These are phyloP conservation scores for Aspergillus kassunensis DNA, from an alignment of 495 filamentous ascomycete genomes.

Conservation along the genomic window DNA sequence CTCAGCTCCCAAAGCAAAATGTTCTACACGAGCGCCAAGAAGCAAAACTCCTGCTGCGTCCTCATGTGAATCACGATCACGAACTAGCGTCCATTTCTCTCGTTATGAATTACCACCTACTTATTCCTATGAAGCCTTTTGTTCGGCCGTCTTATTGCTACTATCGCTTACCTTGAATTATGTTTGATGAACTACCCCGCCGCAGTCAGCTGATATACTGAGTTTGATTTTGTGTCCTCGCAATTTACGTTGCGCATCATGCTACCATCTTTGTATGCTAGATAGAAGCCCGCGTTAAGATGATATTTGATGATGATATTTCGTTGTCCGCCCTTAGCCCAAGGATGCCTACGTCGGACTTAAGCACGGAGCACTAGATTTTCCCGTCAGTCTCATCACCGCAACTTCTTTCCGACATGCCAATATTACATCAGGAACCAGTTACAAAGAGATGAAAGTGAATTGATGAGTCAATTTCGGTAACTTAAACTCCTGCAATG, in stretches of 20 bases:
- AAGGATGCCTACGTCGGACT: too few species aligned
- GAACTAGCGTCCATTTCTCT: constrained; percentile 5
- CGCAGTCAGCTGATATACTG: not conserved
- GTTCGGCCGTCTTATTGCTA: not conserved
- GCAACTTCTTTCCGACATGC: too few species aligned
- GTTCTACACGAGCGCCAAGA: constrained; percentile 67
- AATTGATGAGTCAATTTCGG: too few species aligned
- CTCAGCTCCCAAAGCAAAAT: constrained; percentile 88
- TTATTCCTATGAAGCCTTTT: not conserved
- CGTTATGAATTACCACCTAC: not conserved
- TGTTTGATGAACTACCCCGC: not conserved
- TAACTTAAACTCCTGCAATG: not conserved
- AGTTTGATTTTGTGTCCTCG: not conserved
- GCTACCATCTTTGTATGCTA: not conserved
- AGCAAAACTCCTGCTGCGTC: constrained; percentile 24
- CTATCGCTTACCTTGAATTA: not conserved
- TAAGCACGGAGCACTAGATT: too few species aligned
- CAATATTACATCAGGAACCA: too few species aligned
- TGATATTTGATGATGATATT: not conserved
- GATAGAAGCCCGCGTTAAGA: not conserved
- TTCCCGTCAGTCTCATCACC: too few species aligned
- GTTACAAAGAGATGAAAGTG: not conserved
- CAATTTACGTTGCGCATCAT: not conserved
- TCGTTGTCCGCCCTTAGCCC: not conserved
- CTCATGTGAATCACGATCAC: constrained; percentile 18